phyloP scores from a whole-genome alignment of 2,329 filamentous ascomycete species.

The Aspergillus sp. region DNA sequence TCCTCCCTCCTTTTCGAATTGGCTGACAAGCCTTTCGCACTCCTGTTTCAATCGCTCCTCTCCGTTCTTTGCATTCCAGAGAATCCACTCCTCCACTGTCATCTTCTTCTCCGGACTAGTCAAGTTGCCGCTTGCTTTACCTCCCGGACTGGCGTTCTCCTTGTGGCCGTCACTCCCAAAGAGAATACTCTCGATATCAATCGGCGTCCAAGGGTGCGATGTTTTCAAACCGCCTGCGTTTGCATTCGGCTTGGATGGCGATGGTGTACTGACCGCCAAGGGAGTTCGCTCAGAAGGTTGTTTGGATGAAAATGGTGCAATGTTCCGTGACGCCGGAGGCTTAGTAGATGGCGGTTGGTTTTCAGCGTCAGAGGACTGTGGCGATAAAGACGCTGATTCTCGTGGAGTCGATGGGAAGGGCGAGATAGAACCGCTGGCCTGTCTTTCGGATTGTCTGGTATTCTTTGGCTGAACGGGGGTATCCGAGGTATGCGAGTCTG shows the following conservation, averaged over 20 bases:
- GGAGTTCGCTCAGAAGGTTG: constrained; percentile 34
- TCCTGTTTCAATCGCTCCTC: constrained; percentile 72
- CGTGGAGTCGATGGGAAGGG: constrained; percentile 29
- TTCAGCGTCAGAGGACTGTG: constrained; percentile 72
- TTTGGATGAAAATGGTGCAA: constrained; percentile 27
- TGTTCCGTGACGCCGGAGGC: constrained; percentile 43
- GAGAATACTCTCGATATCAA: constrained; percentile 65
- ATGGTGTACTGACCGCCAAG: constrained; percentile 42
- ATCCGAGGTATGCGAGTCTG: constrained; percentile 17
- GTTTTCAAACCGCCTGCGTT: constrained; percentile 48
- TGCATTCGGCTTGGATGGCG: constrained; percentile 57
- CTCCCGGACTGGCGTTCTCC: constrained; percentile 46
- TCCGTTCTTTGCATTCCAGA: constrained; percentile 69
- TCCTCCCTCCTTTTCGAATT: constrained; percentile 76
- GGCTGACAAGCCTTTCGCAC: constrained; percentile 73
- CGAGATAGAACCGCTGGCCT: constrained; percentile 15
- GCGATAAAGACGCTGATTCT: constrained; percentile 57
- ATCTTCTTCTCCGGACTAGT: constrained; percentile 74
- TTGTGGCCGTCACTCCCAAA: constrained; percentile 30
- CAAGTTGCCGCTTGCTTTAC: constrained; percentile 55
- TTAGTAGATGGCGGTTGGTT: constrained; percentile 68
- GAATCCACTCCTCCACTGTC: constrained; percentile 91
- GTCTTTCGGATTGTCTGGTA: constrained; percentile 8
- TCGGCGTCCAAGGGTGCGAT: constrained; percentile 59
- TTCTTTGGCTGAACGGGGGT: constrained; percentile 6